Conservation (phyloP, 495 filamentous ascomycete genomes). For the Cenococcum geophilum region DNA sequence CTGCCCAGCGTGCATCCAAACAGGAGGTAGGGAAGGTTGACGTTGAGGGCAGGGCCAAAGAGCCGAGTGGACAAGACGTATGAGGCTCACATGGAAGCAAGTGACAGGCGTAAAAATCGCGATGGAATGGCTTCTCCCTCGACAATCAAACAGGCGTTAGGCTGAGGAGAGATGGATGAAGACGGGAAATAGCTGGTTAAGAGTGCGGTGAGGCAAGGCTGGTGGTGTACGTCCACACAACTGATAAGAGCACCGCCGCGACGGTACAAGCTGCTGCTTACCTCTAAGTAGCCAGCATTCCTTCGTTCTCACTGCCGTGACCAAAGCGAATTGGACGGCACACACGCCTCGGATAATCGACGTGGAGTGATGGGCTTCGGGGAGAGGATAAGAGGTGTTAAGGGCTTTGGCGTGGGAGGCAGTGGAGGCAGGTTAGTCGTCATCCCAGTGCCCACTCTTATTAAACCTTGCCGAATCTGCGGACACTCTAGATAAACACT, state of each 20-base stretch:
- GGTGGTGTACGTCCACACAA: neutral
- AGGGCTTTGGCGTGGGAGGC: slow-evolving; percentile 2
- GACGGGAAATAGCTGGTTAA: neutral
- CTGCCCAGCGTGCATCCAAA: neutral
- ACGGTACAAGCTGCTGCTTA: slow-evolving; percentile 8
- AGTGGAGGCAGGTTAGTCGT: slow-evolving; percentile 8
- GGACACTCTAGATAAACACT: neutral
- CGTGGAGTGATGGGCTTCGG: neutral
- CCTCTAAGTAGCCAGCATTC: slow-evolving; percentile 9
- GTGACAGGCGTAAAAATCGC: neutral
- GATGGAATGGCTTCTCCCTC: neutral
- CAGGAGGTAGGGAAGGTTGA: neutral
- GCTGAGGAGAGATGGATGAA: neutral
- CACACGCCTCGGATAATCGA: neutral
- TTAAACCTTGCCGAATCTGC: too few species aligned
- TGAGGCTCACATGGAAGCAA: slow-evolving; percentile 4
- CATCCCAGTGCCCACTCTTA: neutral
- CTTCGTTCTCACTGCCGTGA: slow-evolving; percentile 18
- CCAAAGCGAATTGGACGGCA: slow-evolving; percentile 33
- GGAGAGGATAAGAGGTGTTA: neutral
- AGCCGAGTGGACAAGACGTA: neutral
- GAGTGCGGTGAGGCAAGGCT: slow-evolving; percentile 2
- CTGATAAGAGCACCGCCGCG: slow-evolving; percentile 8
- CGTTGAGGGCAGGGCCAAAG: neutral
- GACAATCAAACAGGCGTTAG: neutral